A percentile compares a stretch with the other conserved stretches of the same genome.
phyloP scores from a whole-genome alignment of 2,329 filamentous ascomycete genomes.

The Cercospora citrullina region DNA sequence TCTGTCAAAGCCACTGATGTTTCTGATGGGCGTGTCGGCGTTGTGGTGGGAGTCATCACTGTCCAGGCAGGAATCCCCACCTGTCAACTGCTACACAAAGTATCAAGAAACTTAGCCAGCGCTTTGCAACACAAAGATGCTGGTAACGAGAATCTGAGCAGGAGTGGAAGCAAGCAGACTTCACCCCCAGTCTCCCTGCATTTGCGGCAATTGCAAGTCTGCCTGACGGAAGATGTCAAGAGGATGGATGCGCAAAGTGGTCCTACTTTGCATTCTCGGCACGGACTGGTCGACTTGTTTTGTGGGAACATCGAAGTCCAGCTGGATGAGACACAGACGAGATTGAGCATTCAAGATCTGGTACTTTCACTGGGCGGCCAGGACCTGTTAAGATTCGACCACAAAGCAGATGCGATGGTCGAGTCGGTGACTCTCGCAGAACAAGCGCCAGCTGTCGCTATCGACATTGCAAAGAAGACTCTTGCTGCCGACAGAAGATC shows the following conservation, averaged over 20 bases:
- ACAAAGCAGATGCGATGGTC: slow-evolving; percentile 12
- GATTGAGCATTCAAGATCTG: slow-evolving; percentile 17
- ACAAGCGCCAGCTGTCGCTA: slow-evolving; percentile 28
- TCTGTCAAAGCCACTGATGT: background rate
- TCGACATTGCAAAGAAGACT: slow-evolving; percentile 26
- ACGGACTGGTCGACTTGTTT: slow-evolving; percentile 15
- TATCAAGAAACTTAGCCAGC: background rate
- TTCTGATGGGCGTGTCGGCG: slow-evolving; percentile 2
- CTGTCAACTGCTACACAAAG: background rate
- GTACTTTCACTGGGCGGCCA: slow-evolving; percentile 28
- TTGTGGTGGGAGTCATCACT: slow-evolving; percentile 23
- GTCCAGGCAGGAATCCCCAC: slow-evolving; percentile 9
- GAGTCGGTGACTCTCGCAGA: slow-evolving; percentile 23
- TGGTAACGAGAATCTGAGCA: background rate
- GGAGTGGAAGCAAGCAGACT: background rate
- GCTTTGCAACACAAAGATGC: background rate
- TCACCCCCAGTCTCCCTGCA: slow-evolving; percentile 2
- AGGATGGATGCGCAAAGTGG: background rate
- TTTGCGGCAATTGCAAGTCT: slow-evolving; percentile 11
- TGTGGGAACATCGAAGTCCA: slow-evolving; percentile 2
- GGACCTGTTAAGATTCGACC: slow-evolving; percentile 30
- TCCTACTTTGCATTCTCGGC: background rate
- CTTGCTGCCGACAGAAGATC: slow-evolving; percentile 25
- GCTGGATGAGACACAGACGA: background rate
- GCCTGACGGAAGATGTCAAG: slow-evolving; percentile 6